phyloP scores from a whole-genome alignment of 371 early-diverging fungal genomes.

The Mucor circinelloides region DNA sequence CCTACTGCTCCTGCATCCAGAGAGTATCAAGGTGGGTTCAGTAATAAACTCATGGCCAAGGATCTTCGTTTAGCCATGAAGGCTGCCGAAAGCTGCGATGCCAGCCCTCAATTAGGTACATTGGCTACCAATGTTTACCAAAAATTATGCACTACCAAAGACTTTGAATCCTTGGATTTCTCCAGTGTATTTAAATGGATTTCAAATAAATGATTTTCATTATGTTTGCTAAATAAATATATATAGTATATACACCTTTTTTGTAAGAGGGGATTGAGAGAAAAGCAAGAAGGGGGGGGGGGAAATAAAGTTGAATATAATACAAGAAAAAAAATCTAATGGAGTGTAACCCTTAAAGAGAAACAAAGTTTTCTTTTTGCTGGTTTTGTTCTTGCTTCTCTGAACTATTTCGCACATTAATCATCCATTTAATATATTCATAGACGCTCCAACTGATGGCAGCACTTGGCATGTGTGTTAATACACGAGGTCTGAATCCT shows the following conservation, averaged over 20 bases:
- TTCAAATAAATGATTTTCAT: conserved; percentile 2
- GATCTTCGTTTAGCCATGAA: conserved; percentile 90
- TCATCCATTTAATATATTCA: conserved; percentile 83
- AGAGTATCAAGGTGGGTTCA: conserved; percentile 93
- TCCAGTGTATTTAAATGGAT: conserved; percentile 73
- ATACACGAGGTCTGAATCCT: conserved; percentile 82
- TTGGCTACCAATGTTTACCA: conserved; percentile 83
- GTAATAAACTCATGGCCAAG: conserved; percentile 88
- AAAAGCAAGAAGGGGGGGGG: not conserved
- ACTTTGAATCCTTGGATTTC: conserved; percentile 72
- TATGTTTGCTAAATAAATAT: not conserved
- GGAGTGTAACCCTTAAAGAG: conserved; percentile 2
- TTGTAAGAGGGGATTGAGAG: not conserved
- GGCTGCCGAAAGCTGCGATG: conserved; percentile 82
- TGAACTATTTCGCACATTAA: conserved; percentile 21
- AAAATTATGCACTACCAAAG: conserved; percentile 57
- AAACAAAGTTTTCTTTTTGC: conserved; percentile 10
- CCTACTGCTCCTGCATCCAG: conserved; percentile 83
- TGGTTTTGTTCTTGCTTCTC: conserved; percentile 6
- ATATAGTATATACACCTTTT: not conserved
- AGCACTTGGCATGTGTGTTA: conserved; percentile 90
- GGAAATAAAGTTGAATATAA: not conserved
- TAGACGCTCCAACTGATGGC: conserved; percentile 95
- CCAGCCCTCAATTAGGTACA: conserved; percentile 74
- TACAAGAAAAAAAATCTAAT: conserved; percentile 3